Percentiles rank a stretch among this genome's conserved stretches.
These are phyloP conservation scores for Naematelia aurantialba DNA, from an alignment of 768 basidiomycete species.

Conservation along the genomic window DNA sequence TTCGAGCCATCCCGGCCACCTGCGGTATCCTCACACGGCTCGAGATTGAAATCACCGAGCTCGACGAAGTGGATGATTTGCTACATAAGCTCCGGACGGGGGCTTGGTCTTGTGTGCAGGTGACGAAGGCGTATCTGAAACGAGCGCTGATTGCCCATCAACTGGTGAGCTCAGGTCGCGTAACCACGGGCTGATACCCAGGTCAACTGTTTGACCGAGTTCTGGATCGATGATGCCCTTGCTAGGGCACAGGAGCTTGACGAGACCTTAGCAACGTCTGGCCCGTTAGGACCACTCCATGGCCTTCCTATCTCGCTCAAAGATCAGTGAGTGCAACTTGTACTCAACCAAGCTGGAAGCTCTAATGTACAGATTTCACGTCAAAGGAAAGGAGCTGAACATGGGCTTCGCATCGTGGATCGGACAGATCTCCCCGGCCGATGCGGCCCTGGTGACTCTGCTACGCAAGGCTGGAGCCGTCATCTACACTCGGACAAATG, in stretches of 20 bases:
- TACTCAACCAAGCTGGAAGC: background rate
- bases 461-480: conserved; percentile 24
- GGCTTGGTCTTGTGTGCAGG: conserved; percentile 22
- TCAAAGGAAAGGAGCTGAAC: conserved; percentile 8
- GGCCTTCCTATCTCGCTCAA: conserved; percentile 21
- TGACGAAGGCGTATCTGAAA: conserved; percentile 25
- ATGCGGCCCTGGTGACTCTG: conserved; percentile 8
- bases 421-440: background rate
- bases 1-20: background rate
- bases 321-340: background rate
- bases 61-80: conserved; percentile 15
- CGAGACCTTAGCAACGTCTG: conserved; percentile 4
- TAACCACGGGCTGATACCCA: background rate
- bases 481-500: conserved; percentile 24
- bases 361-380: background rate
- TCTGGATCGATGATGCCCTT: conserved; percentile 16
- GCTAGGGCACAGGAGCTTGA: conserved; percentile 16
- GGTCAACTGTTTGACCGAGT: conserved; percentile 45
- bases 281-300: conserved; percentile 19
- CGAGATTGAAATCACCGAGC: conserved; percentile 18
- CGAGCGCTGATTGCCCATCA: conserved; percentile 34
- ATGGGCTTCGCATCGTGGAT: conserved; percentile 22
- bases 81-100: conserved; percentile 11
- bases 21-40: conserved; percentile 4
- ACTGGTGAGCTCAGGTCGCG: background rate